Evolutionary conservation across 1,284 basidiomycete genomes (phyloP), one percentile per base, ranked within the genome.

Genomic region (Boletus semigastroideus): DNA sequence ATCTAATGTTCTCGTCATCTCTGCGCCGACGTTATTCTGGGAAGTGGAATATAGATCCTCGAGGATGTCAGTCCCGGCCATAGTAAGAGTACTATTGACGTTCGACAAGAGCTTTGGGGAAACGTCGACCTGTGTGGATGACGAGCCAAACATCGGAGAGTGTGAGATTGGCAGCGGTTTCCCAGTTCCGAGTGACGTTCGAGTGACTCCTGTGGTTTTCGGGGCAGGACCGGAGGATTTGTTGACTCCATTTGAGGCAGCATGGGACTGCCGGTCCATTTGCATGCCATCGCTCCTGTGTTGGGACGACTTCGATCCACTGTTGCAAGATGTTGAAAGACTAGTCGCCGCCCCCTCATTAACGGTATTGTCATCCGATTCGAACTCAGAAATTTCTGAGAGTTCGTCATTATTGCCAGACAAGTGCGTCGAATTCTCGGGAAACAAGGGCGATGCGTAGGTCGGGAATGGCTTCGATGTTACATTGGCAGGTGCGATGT

Each of bases 341-440:
- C 27, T 16, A 3, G 20, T 45, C 12, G 17, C 25, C 25, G 9
- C 14, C 30, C 19, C 42, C n/a, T 46, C 45, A 27, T 34, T 36
- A 27, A 45, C 5, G 6, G 10, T 6, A 17, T 39, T 40, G 13
- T 30, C 16, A 36, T 65, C 51, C 12, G 42, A 25, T 49, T 58
- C 63, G 19, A 58, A 59, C 10, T 70, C 58, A 1, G 67, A 65
- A 39, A 67, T 59, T 25, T 70, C 65, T 4, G 70, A 71, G 17
- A 67, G 55, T 37, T 62, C 59, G 11, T 64, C 54, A 38, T 31
- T 17, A 40, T 46, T 49, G 19, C 45, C 49, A 20, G 48, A 44
- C 19, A 27, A 31, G 3, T 16, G 43, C n/a, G 44, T 50, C 19
- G 36, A 53, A 30, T 58, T 46, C 11, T 38, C 39, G 1, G 27